Conservation (phyloP, 805 yeast species). For the Debaryomyces castellii region DNA sequence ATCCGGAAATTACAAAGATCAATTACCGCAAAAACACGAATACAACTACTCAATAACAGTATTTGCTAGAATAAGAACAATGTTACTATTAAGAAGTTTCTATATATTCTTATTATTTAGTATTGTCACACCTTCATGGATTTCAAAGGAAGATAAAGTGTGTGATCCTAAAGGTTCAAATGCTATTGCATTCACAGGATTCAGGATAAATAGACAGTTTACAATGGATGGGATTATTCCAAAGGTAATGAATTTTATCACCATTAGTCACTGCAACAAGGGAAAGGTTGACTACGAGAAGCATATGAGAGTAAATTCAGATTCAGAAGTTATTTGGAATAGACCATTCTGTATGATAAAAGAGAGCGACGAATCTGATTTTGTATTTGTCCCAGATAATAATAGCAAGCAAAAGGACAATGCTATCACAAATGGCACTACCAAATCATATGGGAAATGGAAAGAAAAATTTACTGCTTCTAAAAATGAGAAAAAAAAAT, state of each 20-base stretch:
- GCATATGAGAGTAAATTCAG: conserved; percentile 23
- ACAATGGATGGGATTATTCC: conserved; percentile 36
- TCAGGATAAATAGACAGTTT: conserved; percentile 51
- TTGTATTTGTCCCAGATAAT: neutral
- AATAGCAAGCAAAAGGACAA: neutral
- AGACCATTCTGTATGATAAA: conserved; percentile 45
- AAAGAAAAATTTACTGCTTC: neutral
- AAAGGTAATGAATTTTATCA: conserved; percentile 42
- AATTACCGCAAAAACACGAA: conserved; percentile 5
- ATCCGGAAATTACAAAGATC: neutral
- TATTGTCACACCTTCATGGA: conserved; percentile 14
- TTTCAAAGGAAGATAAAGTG: conserved; percentile 23
- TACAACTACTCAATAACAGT: neutral
- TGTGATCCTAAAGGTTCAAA: conserved; percentile 33
- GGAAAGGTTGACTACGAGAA: conserved; percentile 50
- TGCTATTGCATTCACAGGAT: conserved; percentile 52
- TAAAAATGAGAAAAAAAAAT: conserved; percentile 1
- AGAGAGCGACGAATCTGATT: conserved; percentile 17
- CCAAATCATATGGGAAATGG: neutral
- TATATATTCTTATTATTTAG: neutral
- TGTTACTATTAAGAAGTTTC: neutral
- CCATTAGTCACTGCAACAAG: conserved; percentile 49
- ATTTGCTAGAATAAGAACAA: neutral
- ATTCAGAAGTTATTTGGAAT: conserved; percentile 49
- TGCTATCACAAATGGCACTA: neutral